These are phyloP conservation scores for Daldinia decipiens DNA, from an alignment of 495 filamentous ascomycete species.

Conservation along the genomic window DNA sequence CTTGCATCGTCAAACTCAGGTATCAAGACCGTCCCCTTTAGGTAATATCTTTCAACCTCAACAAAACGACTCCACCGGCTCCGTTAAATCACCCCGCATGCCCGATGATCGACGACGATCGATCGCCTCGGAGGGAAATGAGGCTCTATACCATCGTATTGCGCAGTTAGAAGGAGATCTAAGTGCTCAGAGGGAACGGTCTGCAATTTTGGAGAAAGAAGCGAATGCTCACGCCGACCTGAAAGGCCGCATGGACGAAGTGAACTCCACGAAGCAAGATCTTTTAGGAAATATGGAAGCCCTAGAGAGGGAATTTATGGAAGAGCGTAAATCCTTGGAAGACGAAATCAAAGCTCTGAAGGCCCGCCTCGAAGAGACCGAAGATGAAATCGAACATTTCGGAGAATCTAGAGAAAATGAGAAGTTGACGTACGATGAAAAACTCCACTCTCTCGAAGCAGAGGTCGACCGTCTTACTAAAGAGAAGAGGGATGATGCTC, in stretches of 20 bases:
- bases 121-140: conserved; percentile 48
- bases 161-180: conserved; percentile 86
- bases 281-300: conserved; percentile 94
- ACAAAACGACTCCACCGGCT: conserved; percentile 56
- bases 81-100: conserved; percentile 50
- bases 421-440: conserved; percentile 72
- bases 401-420: conserved; percentile 86
- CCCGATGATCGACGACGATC: conserved; percentile 53
- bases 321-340: conserved; percentile 83
- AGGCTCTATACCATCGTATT: conserved; percentile 65
- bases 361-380: conserved; percentile 80
- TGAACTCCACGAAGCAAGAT: conserved; percentile 90
- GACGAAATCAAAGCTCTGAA: conserved; percentile 79
- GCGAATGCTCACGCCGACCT: conserved; percentile 66
- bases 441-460: conserved; percentile 71
- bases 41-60: conserved; percentile 70
- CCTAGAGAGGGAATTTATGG: conserved; percentile 84
- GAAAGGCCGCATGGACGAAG: conserved; percentile 79
- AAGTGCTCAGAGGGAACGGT: conserved; percentile 62
- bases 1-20: conserved; percentile 83
- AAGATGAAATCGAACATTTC: conserved; percentile 88
- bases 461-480: conserved; percentile 72
- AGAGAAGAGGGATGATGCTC: conserved; percentile 65
- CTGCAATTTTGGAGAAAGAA: conserved; percentile 68
- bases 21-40: conserved; percentile 70